Conservation (phyloP, 805 yeast genomes). For the Wickerhamomyces chaumierensis region DNA sequence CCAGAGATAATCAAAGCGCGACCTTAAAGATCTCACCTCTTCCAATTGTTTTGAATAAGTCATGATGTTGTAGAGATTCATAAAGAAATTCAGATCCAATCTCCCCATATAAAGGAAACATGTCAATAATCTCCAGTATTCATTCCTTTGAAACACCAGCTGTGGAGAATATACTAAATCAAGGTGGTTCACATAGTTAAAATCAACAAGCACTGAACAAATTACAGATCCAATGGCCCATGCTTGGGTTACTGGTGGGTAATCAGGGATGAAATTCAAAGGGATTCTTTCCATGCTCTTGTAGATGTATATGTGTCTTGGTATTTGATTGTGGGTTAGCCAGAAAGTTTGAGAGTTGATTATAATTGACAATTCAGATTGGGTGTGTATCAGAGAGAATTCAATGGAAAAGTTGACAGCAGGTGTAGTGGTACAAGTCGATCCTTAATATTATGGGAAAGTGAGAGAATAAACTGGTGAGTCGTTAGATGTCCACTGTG, state of each 20-base stretch:
- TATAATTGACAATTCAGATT: too few species aligned
- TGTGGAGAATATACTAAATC: constrained; percentile 9
- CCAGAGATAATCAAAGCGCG: constrained; percentile 10
- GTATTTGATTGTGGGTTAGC: too few species aligned
- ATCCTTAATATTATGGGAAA: too few species aligned
- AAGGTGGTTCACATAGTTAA: constrained; percentile 2
- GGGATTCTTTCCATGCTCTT: constrained; percentile 14
- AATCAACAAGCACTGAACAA: constrained; percentile 7
- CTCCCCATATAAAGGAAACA: constrained; percentile 11
- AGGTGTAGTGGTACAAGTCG: too few species aligned
- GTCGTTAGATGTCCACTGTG: too few species aligned
- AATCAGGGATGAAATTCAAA: constrained; percentile 7
- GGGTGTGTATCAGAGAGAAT: too few species aligned
- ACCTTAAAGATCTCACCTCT: constrained; percentile 3
- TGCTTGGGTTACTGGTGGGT: constrained; percentile 13
- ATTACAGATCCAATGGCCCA: constrained; percentile 8
- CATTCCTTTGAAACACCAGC: constrained; percentile 3
- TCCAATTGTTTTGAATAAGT: constrained; percentile 10
- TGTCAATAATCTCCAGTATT: constrained; percentile 15
- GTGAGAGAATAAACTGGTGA: too few species aligned
- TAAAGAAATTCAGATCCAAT: constrained; percentile 6
- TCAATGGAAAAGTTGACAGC: too few species aligned
- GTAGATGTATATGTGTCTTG: too few species aligned
- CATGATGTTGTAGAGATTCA: constrained; percentile 2
- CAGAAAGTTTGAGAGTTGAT: too few species aligned